Percentiles rank a stretch among this genome's conserved stretches.
Evolutionary conservation across 306 rosid genomes (phyloP).

Genomic region (Spatholobus suberectus): DNA sequence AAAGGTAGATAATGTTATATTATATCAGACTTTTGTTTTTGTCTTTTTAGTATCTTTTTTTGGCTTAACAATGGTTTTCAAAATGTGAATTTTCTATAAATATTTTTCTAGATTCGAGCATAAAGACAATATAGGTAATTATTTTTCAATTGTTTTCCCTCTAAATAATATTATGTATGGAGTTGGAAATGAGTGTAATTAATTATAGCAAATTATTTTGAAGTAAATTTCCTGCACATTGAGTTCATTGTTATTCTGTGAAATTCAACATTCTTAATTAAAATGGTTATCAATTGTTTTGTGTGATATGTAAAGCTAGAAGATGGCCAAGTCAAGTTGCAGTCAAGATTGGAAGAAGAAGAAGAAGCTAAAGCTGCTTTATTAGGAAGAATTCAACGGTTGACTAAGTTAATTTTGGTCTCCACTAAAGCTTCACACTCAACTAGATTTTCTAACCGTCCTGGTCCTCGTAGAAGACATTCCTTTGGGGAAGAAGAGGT

Average conservation of each 20-base stretch:
- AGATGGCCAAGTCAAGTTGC: constrained; percentile 92
- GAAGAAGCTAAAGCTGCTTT: constrained; percentile 98
- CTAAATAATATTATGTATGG: not conserved
- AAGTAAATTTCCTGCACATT: constrained; percentile 17
- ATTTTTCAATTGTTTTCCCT: not conserved
- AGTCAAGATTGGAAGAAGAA: constrained; percentile 96
- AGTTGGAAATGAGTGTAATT: constrained; percentile 23
- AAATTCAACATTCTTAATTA: constrained; percentile 42
- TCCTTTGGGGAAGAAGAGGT: constrained; percentile 92
- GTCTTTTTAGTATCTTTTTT: not conserved
- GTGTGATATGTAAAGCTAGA: constrained; percentile 75
- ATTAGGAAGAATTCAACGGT: constrained; percentile 90
- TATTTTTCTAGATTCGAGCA: constrained; percentile 23
- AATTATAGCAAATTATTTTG: not conserved
- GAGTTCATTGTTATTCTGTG: constrained; percentile 28
- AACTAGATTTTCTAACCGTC: constrained; percentile 73
- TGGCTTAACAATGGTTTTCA: not conserved
- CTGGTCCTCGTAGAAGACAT: constrained; percentile 85
- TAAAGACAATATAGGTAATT: not conserved
- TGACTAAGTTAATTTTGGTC: constrained; percentile 97
- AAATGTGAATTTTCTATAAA: constrained; percentile 7
- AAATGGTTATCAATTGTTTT: constrained; percentile 44
- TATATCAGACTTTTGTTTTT: not conserved
- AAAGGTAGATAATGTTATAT: constrained; percentile 73
- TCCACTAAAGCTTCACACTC: constrained; percentile 82